These are phyloP conservation scores for Ustilago trichophora DNA, from an alignment of 1,284 basidiomycete species.

Conservation along the genomic window DNA sequence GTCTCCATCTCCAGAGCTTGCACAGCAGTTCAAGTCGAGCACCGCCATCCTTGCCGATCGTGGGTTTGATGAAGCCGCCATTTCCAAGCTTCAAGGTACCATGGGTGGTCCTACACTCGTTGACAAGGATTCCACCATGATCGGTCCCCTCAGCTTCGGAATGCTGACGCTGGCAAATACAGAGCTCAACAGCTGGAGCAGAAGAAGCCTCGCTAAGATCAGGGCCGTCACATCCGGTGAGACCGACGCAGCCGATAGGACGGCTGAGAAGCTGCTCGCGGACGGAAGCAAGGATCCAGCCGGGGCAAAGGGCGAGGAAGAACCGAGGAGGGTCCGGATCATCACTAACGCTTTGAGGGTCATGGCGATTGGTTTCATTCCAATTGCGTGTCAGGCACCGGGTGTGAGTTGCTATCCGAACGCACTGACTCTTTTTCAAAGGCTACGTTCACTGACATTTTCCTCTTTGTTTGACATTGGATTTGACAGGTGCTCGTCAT, in stretches of 20 bases:
- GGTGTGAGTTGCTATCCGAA: conserved; percentile 72
- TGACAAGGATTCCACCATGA: conserved; percentile 56
- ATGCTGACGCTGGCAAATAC: conserved; percentile 59
- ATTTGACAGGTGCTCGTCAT: conserved; percentile 76
- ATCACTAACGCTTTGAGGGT: conserved; percentile 74
- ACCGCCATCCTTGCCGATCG: conserved; percentile 55
- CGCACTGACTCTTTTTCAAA: too few species aligned
- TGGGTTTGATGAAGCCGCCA: conserved; percentile 50
- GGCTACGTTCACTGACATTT: background rate
- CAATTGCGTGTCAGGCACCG: conserved; percentile 79
- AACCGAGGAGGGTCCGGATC: conserved; percentile 68
- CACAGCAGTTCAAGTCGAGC: conserved; percentile 46
- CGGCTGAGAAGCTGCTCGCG: conserved; percentile 21
- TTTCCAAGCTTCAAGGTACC: conserved; percentile 47
- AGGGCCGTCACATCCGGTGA: conserved; percentile 13
- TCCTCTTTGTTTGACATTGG: background rate
- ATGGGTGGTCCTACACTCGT: conserved; percentile 58
- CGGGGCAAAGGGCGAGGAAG: conserved; percentile 31
- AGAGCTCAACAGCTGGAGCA: conserved; percentile 56
- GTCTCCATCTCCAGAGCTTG: conserved; percentile 54
- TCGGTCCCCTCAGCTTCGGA: conserved; percentile 58
- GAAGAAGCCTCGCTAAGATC: conserved; percentile 38
- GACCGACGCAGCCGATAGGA: conserved; percentile 23
- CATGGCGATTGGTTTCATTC: conserved; percentile 77
- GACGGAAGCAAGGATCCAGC: background rate